Evolutionary conservation across 345 rosid genomes (phyloP), one percentile per base, ranked within the genome.

Genomic region (Capsella bursapastoris): DNA sequence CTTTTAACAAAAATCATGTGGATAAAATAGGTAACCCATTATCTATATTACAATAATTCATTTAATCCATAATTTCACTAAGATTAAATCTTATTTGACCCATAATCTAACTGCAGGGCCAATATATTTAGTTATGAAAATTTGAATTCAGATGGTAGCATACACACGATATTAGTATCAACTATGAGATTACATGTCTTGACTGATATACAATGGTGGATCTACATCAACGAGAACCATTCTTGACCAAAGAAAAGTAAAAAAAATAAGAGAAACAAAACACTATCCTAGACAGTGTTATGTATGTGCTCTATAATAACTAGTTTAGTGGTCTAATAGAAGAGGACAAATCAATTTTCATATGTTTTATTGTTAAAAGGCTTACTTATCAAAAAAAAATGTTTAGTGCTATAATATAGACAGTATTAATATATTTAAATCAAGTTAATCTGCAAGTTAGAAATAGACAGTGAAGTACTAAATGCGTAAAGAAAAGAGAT

Each of bases 401-500:
- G 25, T 22, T 22, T 38, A 60, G 49, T 56, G 32, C 16, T 38
- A 3, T 38, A 59, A 40, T n/a, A 13, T 60, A 40, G 53, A 49
- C 49, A 38, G 51, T 7, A 8, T 49, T 8, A 1, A 10, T 57
- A 31, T 63, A 34, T 7, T 13, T 18, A 13, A 73, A 11, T 22
- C 16, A 41, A 28, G n/a, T 51, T 8, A 62, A 64, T 28, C 25
- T 18, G 13, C 8, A 48, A 38, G 40, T 47, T 43, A 56, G 4
- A 25, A 25, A 43, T 48, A 50, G 22, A 57, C 52, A 38, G 25
- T 58, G 45, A 57, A 57, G n/a, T 38, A 34, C 52, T 50, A 67
- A 40, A 74, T 74, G 66, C 3, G 62, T 59, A 58, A 7, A 52
- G 12, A 18, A 41, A 49, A 68, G 25, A 52, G 75, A 62, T 0